phyloP scores from a whole-genome alignment of 306 rosid species.

The Malus orientalis region DNA sequence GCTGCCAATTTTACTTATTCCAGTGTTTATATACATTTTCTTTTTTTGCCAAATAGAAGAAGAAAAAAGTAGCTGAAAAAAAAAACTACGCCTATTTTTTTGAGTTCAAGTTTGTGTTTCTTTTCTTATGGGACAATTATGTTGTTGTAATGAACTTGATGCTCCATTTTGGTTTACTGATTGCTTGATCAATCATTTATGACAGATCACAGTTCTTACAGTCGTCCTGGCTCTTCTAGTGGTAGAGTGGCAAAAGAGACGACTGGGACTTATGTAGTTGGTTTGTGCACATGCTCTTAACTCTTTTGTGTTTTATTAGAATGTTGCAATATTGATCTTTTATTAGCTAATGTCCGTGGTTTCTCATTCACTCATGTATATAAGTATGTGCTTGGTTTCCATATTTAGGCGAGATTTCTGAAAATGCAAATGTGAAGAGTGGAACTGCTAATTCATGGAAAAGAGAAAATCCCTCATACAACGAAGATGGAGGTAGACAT shows the following conservation, averaged over 20 bases:
- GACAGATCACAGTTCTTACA: slow-evolving; percentile 47
- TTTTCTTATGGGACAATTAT: background rate
- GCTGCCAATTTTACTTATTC: background rate
- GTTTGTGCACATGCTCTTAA: slow-evolving; percentile 28
- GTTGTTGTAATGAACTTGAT: slow-evolving; percentile 7
- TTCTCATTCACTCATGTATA: background rate
- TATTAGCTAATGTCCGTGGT: slow-evolving; percentile 12
- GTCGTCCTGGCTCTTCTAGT: slow-evolving; percentile 55
- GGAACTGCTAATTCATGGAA: slow-evolving; percentile 47
- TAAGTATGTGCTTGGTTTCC: slow-evolving; percentile 2
- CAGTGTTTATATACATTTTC: background rate
- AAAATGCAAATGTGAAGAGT: slow-evolving; percentile 33
- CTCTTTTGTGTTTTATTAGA: slow-evolving; percentile 7
- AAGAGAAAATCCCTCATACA: slow-evolving; percentile 46
- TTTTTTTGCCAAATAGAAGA: background rate
- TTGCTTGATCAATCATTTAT: slow-evolving; percentile 21
- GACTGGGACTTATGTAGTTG: slow-evolving; percentile 34
- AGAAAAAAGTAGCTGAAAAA: background rate
- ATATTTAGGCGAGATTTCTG: slow-evolving; percentile 49
- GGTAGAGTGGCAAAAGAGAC: slow-evolving; percentile 38
- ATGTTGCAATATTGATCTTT: slow-evolving; percentile 3
- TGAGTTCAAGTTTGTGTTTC: background rate
- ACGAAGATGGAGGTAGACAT: slow-evolving; percentile 57
- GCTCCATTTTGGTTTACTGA: slow-evolving; percentile 7
- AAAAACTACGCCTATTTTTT: background rate